A percentile compares a stretch with the other conserved stretches of the same genome.
Evolutionary conservation across 306 rosid species (phyloP).

Genomic region (Vigna trinervia): DNA sequence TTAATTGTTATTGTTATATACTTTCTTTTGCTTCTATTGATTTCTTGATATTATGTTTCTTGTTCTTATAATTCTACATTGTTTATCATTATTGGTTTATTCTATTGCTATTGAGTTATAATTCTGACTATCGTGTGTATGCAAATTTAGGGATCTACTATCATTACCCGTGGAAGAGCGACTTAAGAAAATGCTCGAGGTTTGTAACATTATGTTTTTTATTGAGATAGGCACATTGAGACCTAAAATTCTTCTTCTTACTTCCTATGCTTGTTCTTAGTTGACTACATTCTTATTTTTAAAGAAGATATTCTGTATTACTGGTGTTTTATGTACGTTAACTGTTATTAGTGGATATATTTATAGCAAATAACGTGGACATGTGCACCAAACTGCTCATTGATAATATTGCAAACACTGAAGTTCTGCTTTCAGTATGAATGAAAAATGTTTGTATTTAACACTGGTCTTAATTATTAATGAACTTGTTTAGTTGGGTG

Average conservation of each 20-base stretch:
- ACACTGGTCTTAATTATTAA: neutral
- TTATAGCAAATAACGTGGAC: conserved; percentile 25
- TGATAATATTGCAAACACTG: conserved; percentile 27
- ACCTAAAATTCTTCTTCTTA: conserved; percentile 15
- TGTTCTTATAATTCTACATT: conserved; percentile 11
- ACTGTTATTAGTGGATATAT: conserved; percentile 9
- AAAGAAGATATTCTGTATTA: conserved; percentile 18
- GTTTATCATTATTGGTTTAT: conserved; percentile 33
- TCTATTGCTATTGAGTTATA: conserved; percentile 3
- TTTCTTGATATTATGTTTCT: neutral
- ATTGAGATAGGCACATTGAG: conserved; percentile 18
- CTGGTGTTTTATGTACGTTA: conserved; percentile 2
- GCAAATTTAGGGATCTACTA: conserved; percentile 68
- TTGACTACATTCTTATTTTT: neutral
- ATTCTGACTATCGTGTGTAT: conserved; percentile 25
- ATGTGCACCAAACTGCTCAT: neutral
- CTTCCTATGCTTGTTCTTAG: neutral
- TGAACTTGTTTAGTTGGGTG: no score
- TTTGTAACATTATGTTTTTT: conserved; percentile 53
- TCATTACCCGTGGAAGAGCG: conserved; percentile 80
- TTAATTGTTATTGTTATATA: neutral
- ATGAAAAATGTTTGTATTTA: conserved; percentile 27
- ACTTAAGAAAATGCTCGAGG: conserved; percentile 80
- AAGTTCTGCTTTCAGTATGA: neutral
- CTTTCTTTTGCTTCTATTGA: conserved; percentile 33